These are phyloP conservation scores for Trypanosoma boissoni DNA, from an alignment of 208 protist species.

Conservation along the genomic window DNA sequence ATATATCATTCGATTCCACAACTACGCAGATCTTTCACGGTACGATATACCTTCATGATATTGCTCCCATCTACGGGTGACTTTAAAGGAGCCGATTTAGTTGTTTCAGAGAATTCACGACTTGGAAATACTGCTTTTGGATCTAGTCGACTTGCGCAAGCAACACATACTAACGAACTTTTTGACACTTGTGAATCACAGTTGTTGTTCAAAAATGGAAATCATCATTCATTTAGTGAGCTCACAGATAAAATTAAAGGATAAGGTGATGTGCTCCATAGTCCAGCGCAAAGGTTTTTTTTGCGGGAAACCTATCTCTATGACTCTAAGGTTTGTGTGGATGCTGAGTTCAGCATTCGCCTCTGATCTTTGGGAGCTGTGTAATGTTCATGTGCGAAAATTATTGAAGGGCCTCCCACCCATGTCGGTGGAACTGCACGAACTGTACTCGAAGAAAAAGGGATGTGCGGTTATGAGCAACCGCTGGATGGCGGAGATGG, in stretches of 20 bases:
- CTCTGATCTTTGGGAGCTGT: slow-evolving; percentile 87
- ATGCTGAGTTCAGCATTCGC: slow-evolving; percentile 56
- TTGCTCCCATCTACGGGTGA: slow-evolving; percentile 82
- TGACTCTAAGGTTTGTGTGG: slow-evolving; percentile 80
- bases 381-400: slow-evolving; percentile 74
- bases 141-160: slow-evolving; percentile 33
- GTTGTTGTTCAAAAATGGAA: too few relatives aligned
- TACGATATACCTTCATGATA: slow-evolving; percentile 69
- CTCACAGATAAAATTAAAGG: too few relatives aligned
- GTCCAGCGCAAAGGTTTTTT: too few relatives aligned
- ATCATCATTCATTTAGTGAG: too few relatives aligned
- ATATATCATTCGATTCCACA: too few relatives aligned
- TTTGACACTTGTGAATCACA: not conserved
- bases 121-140: slow-evolving; percentile 94
- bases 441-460: too few relatives aligned
- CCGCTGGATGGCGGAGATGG: too few relatives aligned
- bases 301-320: slow-evolving; percentile 80
- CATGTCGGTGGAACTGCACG: too few relatives aligned
- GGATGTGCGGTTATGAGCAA: too few relatives aligned
- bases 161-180: not conserved
- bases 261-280: too few relatives aligned
- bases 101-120: slow-evolving; percentile 67
- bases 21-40: slow-evolving; percentile 82
- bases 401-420: slow-evolving; percentile 42
- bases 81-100: slow-evolving; percentile 86